Evolutionary conservation across 2,329 filamentous ascomycete genomes (phyloP).

Genomic region (Ascochyta pisi): DNA sequence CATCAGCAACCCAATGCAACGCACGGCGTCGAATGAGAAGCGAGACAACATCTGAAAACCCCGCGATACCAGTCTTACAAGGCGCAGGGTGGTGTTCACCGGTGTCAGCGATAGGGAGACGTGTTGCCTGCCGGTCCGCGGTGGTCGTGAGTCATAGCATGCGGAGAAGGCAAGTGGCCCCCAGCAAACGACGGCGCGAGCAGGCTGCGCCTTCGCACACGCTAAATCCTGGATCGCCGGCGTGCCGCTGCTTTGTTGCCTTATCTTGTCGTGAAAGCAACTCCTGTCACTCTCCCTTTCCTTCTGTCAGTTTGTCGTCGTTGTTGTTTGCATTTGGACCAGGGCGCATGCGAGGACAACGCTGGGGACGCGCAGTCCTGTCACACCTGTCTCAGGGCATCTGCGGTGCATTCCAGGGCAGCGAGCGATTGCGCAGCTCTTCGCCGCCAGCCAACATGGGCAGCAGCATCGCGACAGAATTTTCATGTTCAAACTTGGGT

Average conservation of each 20-base stretch:
- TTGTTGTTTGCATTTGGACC: slow-evolving; percentile 12
- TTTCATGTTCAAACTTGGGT: slow-evolving; percentile 22
- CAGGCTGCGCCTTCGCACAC: slow-evolving; percentile 18
- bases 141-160: slow-evolving; percentile 32
- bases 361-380: slow-evolving; percentile 22
- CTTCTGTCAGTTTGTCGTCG: slow-evolving; percentile 18
- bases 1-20: slow-evolving; percentile 1
- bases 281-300: slow-evolving; percentile 9
- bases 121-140: slow-evolving; percentile 28
- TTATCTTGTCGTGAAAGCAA: slow-evolving; percentile 17
- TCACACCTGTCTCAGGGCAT: slow-evolving; percentile 30
- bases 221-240: slow-evolving; percentile 14
- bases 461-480: slow-evolving; percentile 21
- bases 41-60: slow-evolving; percentile 3
- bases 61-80: slow-evolving; percentile 7
- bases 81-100: slow-evolving; percentile 18
- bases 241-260: slow-evolving; percentile 17
- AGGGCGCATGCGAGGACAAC: slow-evolving; percentile 20
- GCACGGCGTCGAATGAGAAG: not conserved
- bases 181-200: slow-evolving; percentile 17
- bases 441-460: slow-evolving; percentile 7
- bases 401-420: slow-evolving; percentile 28
- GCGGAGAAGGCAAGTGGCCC: slow-evolving; percentile 18
- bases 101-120: slow-evolving; percentile 16
- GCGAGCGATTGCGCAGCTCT: slow-evolving; percentile 17